These are phyloP conservation scores for Candida loeiensis DNA, from an alignment of 805 yeast genomes.

Conservation along the genomic window DNA sequence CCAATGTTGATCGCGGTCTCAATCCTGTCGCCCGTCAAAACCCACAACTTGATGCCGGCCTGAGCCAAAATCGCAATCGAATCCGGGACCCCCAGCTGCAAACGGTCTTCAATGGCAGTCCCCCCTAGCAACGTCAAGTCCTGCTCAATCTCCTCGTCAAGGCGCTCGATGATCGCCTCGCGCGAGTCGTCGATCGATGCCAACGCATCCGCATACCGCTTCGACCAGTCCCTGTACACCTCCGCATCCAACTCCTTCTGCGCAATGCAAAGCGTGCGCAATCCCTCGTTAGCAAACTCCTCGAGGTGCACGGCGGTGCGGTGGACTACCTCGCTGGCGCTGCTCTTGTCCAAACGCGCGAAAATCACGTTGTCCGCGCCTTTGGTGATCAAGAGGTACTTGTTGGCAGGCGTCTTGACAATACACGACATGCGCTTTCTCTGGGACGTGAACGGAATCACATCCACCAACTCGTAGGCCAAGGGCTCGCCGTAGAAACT, in stretches of 20 bases:
- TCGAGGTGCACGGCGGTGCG: constrained; percentile 63
- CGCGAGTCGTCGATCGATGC: constrained; percentile 54
- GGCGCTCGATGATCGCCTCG: constrained; percentile 51
- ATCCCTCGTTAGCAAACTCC: constrained; percentile 71
- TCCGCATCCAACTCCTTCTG: constrained; percentile 45
- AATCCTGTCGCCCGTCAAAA: constrained; percentile 83
- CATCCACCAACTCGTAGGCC: constrained; percentile 49
- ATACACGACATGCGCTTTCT: constrained; percentile 79
- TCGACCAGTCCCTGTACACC: constrained; percentile 53
- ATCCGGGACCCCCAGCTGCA: constrained; percentile 86
- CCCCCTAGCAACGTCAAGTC: constrained; percentile 70
- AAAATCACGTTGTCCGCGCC: constrained; percentile 78
- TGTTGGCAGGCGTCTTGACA: constrained; percentile 41
- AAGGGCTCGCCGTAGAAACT: constrained; percentile 44
- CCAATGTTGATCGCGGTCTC: constrained; percentile 89
- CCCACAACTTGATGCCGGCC: constrained; percentile 86
- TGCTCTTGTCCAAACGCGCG: constrained; percentile 35
- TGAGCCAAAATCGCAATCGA: constrained; percentile 63
- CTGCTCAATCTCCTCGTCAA: constrained; percentile 61
- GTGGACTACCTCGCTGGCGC: constrained; percentile 43
- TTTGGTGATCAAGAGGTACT: constrained; percentile 51
- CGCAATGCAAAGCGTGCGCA: constrained; percentile 73
- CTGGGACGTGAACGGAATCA: constrained; percentile 63
- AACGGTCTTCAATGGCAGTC: constrained; percentile 81
- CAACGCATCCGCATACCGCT: constrained; percentile 53